Evolutionary conservation across 495 filamentous ascomycete species (phyloP).

Genomic region (Aspergillus coremiiformis): DNA sequence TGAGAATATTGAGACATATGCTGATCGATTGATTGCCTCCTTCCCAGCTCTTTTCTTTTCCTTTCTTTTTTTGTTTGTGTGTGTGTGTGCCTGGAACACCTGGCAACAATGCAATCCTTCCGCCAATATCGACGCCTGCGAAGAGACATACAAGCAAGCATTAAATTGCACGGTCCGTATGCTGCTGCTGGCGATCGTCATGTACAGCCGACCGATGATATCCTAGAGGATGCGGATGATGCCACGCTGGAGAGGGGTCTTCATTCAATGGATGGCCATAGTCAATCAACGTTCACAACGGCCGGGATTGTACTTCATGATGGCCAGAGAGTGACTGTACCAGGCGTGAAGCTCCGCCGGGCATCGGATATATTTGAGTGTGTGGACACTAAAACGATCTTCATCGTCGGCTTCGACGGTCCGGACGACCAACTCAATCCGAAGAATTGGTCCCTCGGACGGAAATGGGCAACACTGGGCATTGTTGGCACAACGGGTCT

Average conservation of each 20-base stretch:
- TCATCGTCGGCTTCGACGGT: background rate
- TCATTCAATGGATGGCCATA: background rate
- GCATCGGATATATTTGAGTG: background rate
- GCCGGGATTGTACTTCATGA: background rate
- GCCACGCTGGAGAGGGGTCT: background rate
- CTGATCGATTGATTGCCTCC: background rate
- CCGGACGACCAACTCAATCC: background rate
- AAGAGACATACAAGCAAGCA: background rate
- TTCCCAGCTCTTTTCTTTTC: background rate
- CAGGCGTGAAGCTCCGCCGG: background rate
- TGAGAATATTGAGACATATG: background rate
- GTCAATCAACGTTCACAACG: background rate
- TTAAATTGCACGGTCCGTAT: background rate
- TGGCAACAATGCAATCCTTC: background rate
- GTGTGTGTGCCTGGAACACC: background rate
- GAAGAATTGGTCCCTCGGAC: background rate
- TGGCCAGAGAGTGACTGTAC: background rate
- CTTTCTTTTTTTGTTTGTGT: background rate
- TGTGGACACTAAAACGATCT: background rate
- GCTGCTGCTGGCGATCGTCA: background rate
- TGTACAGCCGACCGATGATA: background rate
- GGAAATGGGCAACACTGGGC: background rate
- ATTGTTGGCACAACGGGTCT: slow-evolving; percentile 3
- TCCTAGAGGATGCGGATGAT: background rate
- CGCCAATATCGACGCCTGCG: background rate